Evolutionary conservation across 1,139 yeast species (phyloP).

Genomic region (Spathaspora sp.): DNA sequence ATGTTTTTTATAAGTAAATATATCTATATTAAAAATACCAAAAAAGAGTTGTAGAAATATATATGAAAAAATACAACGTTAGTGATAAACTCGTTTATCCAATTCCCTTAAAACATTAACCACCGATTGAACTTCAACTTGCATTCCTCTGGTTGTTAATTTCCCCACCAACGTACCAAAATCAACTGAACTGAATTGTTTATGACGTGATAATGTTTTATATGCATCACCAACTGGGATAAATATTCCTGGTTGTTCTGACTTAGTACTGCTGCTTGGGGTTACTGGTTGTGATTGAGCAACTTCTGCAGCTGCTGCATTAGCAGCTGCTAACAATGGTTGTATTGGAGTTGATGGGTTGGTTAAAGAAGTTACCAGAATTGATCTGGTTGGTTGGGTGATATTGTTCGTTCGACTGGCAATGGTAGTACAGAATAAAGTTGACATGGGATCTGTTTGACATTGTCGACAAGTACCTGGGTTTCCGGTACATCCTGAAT

Average conservation of each 20-base stretch:
- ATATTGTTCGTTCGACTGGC: conserved; percentile 45
- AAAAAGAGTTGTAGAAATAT: not conserved
- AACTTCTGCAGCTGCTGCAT: conserved; percentile 7
- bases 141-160: conserved; percentile 80
- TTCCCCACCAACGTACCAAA: conserved; percentile 73
- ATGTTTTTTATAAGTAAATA: not conserved
- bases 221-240: conserved; percentile 90
- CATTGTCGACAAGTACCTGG: conserved; percentile 89
- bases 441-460: conserved; percentile 84
- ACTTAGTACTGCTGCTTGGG: conserved; percentile 9
- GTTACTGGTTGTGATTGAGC: conserved; percentile 10
- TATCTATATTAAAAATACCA: not conserved
- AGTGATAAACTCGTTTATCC: conserved; percentile 64
- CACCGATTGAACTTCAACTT: conserved; percentile 83
- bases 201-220: conserved; percentile 78
- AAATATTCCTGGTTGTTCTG: conserved; percentile 37
- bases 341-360: conserved; percentile 22
- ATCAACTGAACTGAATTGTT: conserved; percentile 70
- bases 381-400: conserved; percentile 11
- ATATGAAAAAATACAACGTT: conserved; percentile 6
- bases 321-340: conserved; percentile 10
- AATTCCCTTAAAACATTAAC: conserved; percentile 79
- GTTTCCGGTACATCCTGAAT: conserved; percentile 72
- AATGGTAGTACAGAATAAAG: conserved; percentile 81
- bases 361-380: conserved; percentile 13